Percentiles rank a stretch among this genome's conserved stretches.
These are phyloP conservation scores for Paecilomyces dactylethromorphus DNA, from an alignment of 2,329 filamentous ascomycete species.

Conservation along the genomic window DNA sequence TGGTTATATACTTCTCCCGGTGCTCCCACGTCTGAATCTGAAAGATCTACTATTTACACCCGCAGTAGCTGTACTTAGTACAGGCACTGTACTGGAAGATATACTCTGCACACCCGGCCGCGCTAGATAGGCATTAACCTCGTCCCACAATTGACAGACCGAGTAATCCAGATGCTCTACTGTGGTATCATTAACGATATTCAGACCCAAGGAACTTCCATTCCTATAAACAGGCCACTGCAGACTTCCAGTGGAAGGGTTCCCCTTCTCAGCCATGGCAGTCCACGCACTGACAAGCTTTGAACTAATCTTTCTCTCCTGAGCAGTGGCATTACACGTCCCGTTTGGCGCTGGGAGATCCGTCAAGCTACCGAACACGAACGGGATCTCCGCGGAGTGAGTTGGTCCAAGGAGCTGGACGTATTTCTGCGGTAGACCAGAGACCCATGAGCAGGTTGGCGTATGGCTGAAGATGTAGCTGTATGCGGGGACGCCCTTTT, in stretches of 20 bases:
- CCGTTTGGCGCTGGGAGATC: neutral
- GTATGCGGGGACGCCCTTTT: constrained; percentile 11
- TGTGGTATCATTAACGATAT: no score
- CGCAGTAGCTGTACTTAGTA: no score
- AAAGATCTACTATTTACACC: no score
- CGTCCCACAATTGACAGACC: no score
- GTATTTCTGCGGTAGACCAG: neutral
- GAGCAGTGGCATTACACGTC: constrained; percentile 8
- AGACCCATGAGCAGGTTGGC: constrained; percentile 13
- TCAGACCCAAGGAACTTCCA: no score
- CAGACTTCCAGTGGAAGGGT: constrained; percentile 1
- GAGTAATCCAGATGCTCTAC: no score
- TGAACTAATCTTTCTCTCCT: constrained; percentile 8
- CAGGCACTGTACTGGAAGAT: no score
- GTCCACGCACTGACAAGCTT: constrained; percentile 14
- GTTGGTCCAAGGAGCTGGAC: constrained; percentile 3
- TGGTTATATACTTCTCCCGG: no score
- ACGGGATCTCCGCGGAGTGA: constrained; percentile 7
- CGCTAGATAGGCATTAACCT: no score
- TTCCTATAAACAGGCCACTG: no score
- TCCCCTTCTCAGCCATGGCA: constrained; percentile 12
- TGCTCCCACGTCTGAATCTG: no score
- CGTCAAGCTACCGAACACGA: constrained; percentile 8
- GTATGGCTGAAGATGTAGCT: constrained; percentile 15
- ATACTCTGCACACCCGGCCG: no score